Evolutionary conservation across 75 land plant species (phyloP).

Genomic region (Adiantum capillusveneris): DNA sequence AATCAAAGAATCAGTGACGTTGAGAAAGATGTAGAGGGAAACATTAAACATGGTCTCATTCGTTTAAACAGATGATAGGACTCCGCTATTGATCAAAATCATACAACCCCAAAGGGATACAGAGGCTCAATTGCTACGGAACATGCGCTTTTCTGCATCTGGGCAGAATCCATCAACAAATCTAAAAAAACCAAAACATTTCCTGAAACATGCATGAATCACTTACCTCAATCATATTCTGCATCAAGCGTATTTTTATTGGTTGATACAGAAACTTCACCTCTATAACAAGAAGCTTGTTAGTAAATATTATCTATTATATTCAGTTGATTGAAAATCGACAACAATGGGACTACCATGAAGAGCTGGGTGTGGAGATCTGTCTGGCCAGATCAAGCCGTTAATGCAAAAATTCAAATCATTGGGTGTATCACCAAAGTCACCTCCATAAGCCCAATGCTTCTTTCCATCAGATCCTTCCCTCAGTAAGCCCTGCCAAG

Average conservation of each 20-base stretch:
- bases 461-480: constrained; percentile 51
- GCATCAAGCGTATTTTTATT: constrained; percentile 36
- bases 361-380: constrained; percentile 89
- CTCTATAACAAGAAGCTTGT: constrained; percentile 38
- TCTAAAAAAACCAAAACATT: too few relatives aligned
- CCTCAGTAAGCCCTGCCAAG: constrained; percentile 64
- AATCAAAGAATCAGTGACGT: constrained; percentile 12
- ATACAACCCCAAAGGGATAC: too few relatives aligned
- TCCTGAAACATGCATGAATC: too few relatives aligned
- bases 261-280: constrained; percentile 92
- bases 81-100: too few relatives aligned
- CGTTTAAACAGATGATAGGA: too few relatives aligned
- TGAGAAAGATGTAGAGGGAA: too few relatives aligned
- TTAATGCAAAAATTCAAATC: constrained; percentile 90
- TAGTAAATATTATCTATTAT: neutral
- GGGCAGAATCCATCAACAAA: too few relatives aligned
- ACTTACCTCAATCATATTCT: constrained; percentile 58
- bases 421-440: constrained; percentile 94
- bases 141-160: too few relatives aligned
- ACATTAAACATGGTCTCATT: too few relatives aligned
- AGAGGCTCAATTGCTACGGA: too few relatives aligned
- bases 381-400: constrained; percentile 91
- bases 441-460: constrained; percentile 99
- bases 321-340: too few relatives aligned
- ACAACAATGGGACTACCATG: constrained; percentile 61